Base-by-base conservation (phyloP, 441 rosid species). In the Viola pubescens region DNA sequence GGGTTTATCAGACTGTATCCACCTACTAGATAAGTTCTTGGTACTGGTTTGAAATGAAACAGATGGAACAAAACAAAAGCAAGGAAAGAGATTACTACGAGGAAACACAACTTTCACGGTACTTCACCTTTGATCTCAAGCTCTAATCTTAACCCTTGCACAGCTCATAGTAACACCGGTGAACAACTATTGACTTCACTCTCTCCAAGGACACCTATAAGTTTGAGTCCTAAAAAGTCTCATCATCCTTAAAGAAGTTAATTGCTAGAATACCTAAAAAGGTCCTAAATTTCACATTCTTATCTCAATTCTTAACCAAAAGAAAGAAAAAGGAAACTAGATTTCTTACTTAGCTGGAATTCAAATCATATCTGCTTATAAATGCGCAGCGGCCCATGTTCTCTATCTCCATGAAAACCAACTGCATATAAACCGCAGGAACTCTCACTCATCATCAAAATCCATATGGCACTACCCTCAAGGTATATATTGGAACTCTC, bases 391-490 rank as follows among this genome's bases (percentile, higher is more conserved):
- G 2, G 34, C 2, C 34, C 34, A 2, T 1, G 34, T 26, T 26
- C 34, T 26, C 34, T 2, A 26, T 26, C 34, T 26, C 52, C 52
- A 9, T 48, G 19, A 48, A 47, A 48, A 26, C 34, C 34, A 26
- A 26, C 16, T 13, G 16, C 9, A n/a, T 5, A 13, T 13, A 48
- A 48, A 48, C 52, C 52, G 0, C 52, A 48, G 3, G 4, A 13
- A 7, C 12, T 1, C 46, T 16, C 12, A 7, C 41, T 54, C 16
- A 8, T 38, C 56, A 37, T 41, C 8, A 34, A 19, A 38, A 37
- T 34, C 56, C 12, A 26, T 5, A 72, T 64, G 71, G 71, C 62
- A 52, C 19, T 48, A 41, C 13, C 58, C 62, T 63, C 69, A 26
- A 34, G 48, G 50, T 10, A 58, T 39, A 51, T 54, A 41, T 58